Conservation (phyloP, 1,139 yeast genomes). For the Magnusiomyces sp. region DNA sequence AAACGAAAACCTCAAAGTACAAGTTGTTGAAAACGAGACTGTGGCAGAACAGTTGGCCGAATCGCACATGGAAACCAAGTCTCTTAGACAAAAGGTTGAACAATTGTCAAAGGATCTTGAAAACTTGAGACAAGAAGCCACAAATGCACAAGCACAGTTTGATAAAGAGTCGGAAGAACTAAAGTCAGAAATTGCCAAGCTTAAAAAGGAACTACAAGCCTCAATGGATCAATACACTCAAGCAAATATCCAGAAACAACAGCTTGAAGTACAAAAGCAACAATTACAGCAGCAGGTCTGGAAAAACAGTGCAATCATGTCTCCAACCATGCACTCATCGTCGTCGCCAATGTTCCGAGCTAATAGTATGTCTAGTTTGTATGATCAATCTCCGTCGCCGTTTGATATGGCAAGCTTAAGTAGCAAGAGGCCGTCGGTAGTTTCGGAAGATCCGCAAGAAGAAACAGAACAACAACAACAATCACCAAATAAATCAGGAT, state of each 20-base stretch:
- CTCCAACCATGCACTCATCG: too few relatives aligned
- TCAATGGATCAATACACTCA: conserved; percentile 17
- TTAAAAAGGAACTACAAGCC: conserved; percentile 7
- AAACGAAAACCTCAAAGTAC: conserved; percentile 17
- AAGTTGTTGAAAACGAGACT: conserved; percentile 21
- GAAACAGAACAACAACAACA: too few relatives aligned
- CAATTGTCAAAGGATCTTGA: conserved; percentile 1
- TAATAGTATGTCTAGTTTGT: too few relatives aligned
- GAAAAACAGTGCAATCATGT: neutral
- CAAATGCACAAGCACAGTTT: conserved; percentile 7
- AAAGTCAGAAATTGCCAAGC: neutral
- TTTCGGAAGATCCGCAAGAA: too few relatives aligned
- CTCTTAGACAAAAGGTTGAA: conserved; percentile 14
- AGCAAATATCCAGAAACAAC: conserved; percentile 22
- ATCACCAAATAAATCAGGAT: too few relatives aligned
- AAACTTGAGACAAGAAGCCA: neutral
- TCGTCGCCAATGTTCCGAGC: too few relatives aligned
- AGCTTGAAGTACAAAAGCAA: conserved; percentile 10
- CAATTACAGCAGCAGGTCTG: conserved; percentile 5
- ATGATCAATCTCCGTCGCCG: too few relatives aligned
- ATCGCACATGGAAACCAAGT: conserved; percentile 21
- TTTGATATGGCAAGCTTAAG: too few relatives aligned
- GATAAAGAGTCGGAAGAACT: conserved; percentile 7
- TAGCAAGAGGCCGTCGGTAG: too few relatives aligned
- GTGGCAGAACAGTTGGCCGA: conserved; percentile 28